phyloP scores from a whole-genome alignment of 371 early-diverging fungal species.

The Rhizopus sp. region DNA sequence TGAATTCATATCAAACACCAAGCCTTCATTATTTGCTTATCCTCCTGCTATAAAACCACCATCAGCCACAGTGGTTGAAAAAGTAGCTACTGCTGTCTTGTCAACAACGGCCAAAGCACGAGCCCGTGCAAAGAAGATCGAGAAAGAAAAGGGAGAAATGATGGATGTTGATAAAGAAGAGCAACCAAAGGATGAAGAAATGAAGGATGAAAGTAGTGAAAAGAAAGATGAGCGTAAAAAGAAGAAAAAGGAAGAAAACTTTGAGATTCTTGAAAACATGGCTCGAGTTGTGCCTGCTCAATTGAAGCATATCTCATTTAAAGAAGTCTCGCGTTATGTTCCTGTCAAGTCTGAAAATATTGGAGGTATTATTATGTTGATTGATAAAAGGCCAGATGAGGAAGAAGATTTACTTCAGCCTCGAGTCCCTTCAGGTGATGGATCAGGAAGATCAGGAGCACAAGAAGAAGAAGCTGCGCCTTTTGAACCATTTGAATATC shows the following conservation, averaged over 20 bases:
- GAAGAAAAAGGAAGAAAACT: slow-evolving; percentile 72
- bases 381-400: slow-evolving; percentile 63
- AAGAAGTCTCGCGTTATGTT: slow-evolving; percentile 80
- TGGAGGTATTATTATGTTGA: slow-evolving; percentile 81
- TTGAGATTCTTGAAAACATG: slow-evolving; percentile 82
- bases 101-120: slow-evolving; percentile 95
- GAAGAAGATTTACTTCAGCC: slow-evolving; percentile 64
- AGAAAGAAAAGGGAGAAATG: slow-evolving; percentile 66
- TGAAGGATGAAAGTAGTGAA: slow-evolving; percentile 37
- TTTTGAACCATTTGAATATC: slow-evolving; percentile 89
- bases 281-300: slow-evolving; percentile 90
- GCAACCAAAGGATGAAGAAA: slow-evolving; percentile 50
- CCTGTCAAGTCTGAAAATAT: slow-evolving; percentile 81
- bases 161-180: slow-evolving; percentile 60
- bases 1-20: slow-evolving; percentile 81
- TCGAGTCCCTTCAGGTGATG: slow-evolving; percentile 51
- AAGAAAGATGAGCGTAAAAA: slow-evolving; percentile 45
- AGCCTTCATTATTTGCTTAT: slow-evolving; percentile 91
- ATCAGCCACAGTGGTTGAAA: slow-evolving; percentile 63
- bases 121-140: slow-evolving; percentile 85
- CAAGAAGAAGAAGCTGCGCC: slow-evolving; percentile 73
- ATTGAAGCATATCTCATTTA: slow-evolving; percentile 81
- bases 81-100: slow-evolving; percentile 88
- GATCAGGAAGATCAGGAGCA: slow-evolving; percentile 36
- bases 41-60: slow-evolving; percentile 81